phyloP scores from a whole-genome alignment of 176 grass and related monocot genomes.

The Rhynchospora tenuis region DNA sequence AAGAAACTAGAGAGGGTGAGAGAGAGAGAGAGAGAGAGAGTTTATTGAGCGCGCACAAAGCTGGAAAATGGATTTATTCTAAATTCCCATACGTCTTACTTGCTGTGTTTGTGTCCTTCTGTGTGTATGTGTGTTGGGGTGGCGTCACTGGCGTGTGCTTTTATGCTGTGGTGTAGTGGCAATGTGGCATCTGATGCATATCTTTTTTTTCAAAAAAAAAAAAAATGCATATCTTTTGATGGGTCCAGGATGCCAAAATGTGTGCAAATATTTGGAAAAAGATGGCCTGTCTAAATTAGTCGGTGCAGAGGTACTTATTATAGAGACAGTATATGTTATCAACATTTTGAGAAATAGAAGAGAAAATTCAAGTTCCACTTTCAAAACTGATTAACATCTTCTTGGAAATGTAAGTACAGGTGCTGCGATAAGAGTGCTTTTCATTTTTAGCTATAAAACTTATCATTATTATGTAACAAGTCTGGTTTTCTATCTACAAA shows the following conservation, averaged over 20 bases:
- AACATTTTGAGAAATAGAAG: background rate
- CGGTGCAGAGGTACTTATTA: background rate
- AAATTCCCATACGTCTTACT: background rate
- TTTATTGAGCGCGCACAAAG: slow-evolving; percentile 15
- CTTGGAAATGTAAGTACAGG: background rate
- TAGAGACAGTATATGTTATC: background rate
- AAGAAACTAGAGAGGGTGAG: background rate
- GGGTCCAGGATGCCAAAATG: slow-evolving; percentile 11
- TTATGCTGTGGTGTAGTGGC: background rate
- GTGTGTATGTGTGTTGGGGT: background rate
- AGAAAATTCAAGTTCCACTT: background rate
- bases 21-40: background rate
- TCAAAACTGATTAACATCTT: background rate
- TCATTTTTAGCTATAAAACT: background rate
- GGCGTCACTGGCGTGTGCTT: slow-evolving; percentile 1
- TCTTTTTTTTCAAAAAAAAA: no score
- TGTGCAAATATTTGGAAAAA: background rate
- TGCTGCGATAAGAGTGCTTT: background rate
- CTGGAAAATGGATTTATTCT: slow-evolving; percentile 7
- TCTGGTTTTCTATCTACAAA: no score
- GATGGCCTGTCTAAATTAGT: background rate
- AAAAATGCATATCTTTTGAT: slow-evolving; percentile 1
- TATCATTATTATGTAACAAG: background rate
- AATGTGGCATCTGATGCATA: slow-evolving; percentile 1
- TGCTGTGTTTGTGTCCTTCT: background rate